Evolutionary conservation across 2,329 filamentous ascomycete genomes (phyloP), one percentile per base, ranked within the genome.

Genomic region (Aspergillus sojae): DNA sequence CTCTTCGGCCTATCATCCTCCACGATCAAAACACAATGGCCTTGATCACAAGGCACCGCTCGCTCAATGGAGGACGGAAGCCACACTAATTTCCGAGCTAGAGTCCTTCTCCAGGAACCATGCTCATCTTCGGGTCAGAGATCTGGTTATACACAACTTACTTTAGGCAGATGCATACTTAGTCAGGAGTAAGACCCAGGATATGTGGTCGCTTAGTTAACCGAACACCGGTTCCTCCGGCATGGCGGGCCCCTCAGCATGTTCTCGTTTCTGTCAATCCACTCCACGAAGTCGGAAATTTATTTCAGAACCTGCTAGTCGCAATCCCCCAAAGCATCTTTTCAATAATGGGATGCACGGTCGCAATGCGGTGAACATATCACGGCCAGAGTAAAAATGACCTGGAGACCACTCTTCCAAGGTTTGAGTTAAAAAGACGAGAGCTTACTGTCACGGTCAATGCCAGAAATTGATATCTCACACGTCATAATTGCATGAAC

Each of bases 301-400:
- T 58, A 30, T 50, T 56, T 52, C 34, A 34, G 30, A 23, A 50
- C 43, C 52, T 52, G 48, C 46, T 50, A 62, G 53, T 57, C 46
- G 21, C 59, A 54, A 67, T 59, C 52, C 45, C 45, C 52, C 57
- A 53, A 58, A 62, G 56, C 57, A 57, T 34, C 28, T 57, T 57
- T 57, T 56, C 67, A 68, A 65, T 70, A 66, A 63, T 64, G 19
- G 41, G 41, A 65, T 62, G 68, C 65, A 68, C 34, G 60, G 21
- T 65, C 36, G 59, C 21, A 12, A 62, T 67, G 66, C 67, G 62
- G 66, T 66, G 67, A 67, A 58, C 54, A 58, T 36, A 60, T 39
- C 52, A n/a, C 46, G 46, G 30, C 50, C 23, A n/a, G 57, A 58
- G 39, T 26, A 26, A 56, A 64, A 41, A 16, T 56, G 52, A 58